Conservation (phyloP, 192 early-diverging fungal species). For the Phycomyces nitens region DNA sequence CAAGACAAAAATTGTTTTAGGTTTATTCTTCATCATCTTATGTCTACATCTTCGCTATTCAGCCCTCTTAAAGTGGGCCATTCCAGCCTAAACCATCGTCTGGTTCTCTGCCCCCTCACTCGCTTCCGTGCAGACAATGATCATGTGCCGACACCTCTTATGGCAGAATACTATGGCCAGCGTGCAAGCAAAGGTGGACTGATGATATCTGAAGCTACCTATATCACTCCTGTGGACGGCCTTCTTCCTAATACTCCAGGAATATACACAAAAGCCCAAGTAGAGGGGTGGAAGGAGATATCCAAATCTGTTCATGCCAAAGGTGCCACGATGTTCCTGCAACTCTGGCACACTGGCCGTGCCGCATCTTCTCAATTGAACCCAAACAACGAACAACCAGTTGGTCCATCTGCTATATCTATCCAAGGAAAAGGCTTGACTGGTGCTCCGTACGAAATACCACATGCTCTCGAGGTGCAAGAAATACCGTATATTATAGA, state of each 20-base stretch:
- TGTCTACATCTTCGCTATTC: constrained; percentile 7
- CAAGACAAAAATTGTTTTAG: too few relatives aligned
- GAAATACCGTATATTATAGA: constrained; percentile 11
- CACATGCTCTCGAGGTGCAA: constrained; percentile 9
- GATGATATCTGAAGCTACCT: constrained; percentile 21
- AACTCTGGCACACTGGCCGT: constrained; percentile 46
- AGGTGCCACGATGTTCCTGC: constrained; percentile 51
- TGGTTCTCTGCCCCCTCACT: constrained; percentile 22
- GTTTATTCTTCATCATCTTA: too few relatives aligned
- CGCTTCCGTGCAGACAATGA: constrained; percentile 7
- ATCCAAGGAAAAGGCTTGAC: constrained; percentile 2
- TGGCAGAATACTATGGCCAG: constrained; percentile 23
- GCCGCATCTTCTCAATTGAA: constrained; percentile 1
- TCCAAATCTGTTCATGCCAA: constrained; percentile 53
- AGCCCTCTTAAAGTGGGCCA: constrained; percentile 16
- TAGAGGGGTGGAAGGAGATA: constrained; percentile 45
- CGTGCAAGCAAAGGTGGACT: constrained; percentile 19
- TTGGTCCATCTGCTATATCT: constrained; percentile 22
- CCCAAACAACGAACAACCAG: constrained; percentile 9
- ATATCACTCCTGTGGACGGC: constrained; percentile 9
- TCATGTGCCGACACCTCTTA: constrained; percentile 9
- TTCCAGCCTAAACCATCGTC: constrained; percentile 14
- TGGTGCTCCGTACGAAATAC: constrained; percentile 11
- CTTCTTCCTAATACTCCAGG: constrained; percentile 25
- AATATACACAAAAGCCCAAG: constrained; percentile 37